Evolutionary conservation across 805 yeast genomes (phyloP), one percentile per base, ranked within the genome.

Genomic region (fission yeast (Schizosaccharomyces pombe)): DNA sequence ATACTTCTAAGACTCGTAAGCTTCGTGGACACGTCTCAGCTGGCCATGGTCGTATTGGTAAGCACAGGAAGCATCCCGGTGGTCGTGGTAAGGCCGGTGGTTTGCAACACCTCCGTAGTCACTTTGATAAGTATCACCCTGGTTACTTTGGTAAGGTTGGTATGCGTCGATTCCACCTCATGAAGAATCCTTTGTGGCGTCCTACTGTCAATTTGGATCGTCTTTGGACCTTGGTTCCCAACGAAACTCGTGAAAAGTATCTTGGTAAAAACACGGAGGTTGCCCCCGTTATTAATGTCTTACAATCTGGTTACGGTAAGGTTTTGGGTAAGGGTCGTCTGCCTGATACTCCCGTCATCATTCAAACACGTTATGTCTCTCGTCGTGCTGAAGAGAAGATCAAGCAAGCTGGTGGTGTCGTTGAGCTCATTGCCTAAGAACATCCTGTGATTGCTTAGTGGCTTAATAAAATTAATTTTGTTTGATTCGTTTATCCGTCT

Each of bases 41-140:
- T 93, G 98, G 98, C 84, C 81, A 89, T 75, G 98, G 98, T 84
- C 93, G 99, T 80, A 77, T 91, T 75, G 99, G 99, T 77, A 91
- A 91, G 83, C 98, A 91, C 93, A 87, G 98, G 86, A 91, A 91
- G 94, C 91, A 84, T 70, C 96, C 98, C 65, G 60, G 98, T 91
- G 98, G 98, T 78, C 87, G 97, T 78, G 99, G 99, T 91, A 89
- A 77, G 87, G 99, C 99, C 73, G 99, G 99, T 89, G 99, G 99
- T 85, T 89, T 79, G 77, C 97, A 89, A 76, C 99, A 91, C 77
- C 98, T 91, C 95, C 85, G 99, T 81, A 87, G 91, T 74, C 91
- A 91, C 80, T 75, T 91, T 78, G 99, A 91, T 75, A 91, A 89
- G 77, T 91, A 84, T 95, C 99, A 91, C 76, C 98, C 98, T 70